Evolutionary conservation across 257 asterid genomes (phyloP), one percentile per base, ranked within the genome.

Genomic region (Cordia subcordata): DNA sequence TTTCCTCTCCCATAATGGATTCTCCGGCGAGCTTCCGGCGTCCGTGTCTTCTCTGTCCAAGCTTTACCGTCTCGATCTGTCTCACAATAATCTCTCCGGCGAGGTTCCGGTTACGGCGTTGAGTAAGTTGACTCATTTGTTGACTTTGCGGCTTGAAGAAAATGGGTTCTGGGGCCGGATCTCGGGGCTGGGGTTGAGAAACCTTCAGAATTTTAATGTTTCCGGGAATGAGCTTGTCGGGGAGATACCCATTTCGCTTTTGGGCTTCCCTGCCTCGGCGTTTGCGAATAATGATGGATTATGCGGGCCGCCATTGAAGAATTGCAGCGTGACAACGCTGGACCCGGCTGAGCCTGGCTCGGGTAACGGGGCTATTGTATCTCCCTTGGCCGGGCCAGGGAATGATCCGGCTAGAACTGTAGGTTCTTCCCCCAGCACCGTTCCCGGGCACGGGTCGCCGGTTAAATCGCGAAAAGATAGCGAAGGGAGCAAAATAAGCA

Each of bases 61-160:
- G 37, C 76, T 92, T 18, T 84, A 79, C 77, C 80, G 97, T 0
- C 93, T 92, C 49, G 97, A 92, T 77, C 81, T 92, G 47, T 86
- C 97, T 4, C 61, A 66, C 69, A 92, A 92, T 54, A 74, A 75
- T 19, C 68, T 92, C 49, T 69, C 89, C 60, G 97, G 97, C 0
- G 58, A 57, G 8, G 57, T 88, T 8, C 87, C 96, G 9, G 67
- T 13, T 50, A 37, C 8, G 49, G 55, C 32, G 16, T 51, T 82
- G 12, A 85, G 71, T 65, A 60, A 33, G 8, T 55, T 88, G 65
- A 77, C 85, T 12, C 84, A 70, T 51, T 56, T 91, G 68, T 63
- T 91, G 20, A 91, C 98, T 38, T 64, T 91, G 45, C 62, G 81
- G 33, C 71, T 91, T 3, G 98, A 91, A 33, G 82, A 39, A 40